phyloP scores from a whole-genome alignment of 805 yeast species.

The Ogataea nitratoaversa region DNA sequence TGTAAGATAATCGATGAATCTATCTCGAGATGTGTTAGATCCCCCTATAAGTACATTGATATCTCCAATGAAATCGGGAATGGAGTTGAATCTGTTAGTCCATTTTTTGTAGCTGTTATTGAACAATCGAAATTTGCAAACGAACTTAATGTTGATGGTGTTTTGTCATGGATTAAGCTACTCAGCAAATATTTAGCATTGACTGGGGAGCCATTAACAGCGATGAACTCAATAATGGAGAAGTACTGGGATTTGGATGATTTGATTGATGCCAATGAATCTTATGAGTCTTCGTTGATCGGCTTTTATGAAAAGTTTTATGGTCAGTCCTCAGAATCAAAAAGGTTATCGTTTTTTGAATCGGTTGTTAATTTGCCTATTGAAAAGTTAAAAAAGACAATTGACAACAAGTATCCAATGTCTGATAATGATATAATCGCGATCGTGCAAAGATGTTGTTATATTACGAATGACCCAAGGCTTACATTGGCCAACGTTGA shows the following conservation, averaged over 20 bases:
- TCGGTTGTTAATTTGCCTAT: slow-evolving; percentile 30
- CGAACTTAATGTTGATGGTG: slow-evolving; percentile 20
- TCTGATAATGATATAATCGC: slow-evolving; percentile 47
- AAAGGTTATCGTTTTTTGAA: slow-evolving; percentile 31
- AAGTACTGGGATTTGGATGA: slow-evolving; percentile 13
- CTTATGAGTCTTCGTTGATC: slow-evolving; percentile 11
- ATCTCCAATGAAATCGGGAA: slow-evolving; percentile 25
- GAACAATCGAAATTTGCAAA: slow-evolving; percentile 68
- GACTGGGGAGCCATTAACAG: slow-evolving; percentile 53
- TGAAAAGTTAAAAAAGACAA: slow-evolving; percentile 18
- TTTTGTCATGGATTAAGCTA: slow-evolving; percentile 45
- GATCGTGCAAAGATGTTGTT: slow-evolving; percentile 35
- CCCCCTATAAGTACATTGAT: slow-evolving; percentile 87
- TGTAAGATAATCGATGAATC: slow-evolving; percentile 75
- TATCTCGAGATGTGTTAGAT: slow-evolving; percentile 59
- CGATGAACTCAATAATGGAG: slow-evolving; percentile 13
- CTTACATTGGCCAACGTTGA: slow-evolving; percentile 22
- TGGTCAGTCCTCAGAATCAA: neutral
- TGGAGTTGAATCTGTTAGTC: slow-evolving; percentile 40
- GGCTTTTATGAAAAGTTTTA: slow-evolving; percentile 4
- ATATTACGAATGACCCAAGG: slow-evolving; percentile 25
- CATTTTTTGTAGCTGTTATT: slow-evolving; percentile 49
- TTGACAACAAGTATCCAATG: slow-evolving; percentile 36
- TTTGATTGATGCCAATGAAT: slow-evolving; percentile 5
- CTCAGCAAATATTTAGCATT: slow-evolving; percentile 44